Percentiles rank a stretch among this genome's conserved stretches.
Evolutionary conservation across 108 stramenopile species (phyloP).

Genomic region (Epithemia pelagica): DNA sequence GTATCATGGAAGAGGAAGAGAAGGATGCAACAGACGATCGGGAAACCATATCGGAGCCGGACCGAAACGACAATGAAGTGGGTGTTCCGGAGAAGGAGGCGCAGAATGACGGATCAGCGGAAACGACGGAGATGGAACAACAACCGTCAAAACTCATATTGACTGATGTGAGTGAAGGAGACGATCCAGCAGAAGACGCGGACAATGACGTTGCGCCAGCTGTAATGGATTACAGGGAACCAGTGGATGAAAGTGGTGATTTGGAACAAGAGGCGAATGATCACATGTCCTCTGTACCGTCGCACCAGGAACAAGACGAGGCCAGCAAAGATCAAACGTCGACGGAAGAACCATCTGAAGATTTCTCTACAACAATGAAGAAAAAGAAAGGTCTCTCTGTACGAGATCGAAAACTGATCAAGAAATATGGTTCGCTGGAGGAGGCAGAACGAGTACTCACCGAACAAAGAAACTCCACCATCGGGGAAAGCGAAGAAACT

Average conservation of each 20-base stretch:
- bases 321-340: not conserved
- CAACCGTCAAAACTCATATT: too few relatives aligned
- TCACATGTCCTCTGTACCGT: not conserved
- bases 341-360: not conserved
- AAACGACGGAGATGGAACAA: not conserved
- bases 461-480: conserved; percentile 6
- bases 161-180: not conserved
- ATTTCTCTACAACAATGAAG: not conserved
- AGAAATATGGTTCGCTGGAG: conserved; percentile 62
- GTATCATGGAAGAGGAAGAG: too few relatives aligned
- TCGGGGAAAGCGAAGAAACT: not conserved
- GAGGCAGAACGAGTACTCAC: conserved; percentile 37
- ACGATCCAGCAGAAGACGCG: not conserved
- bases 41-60: not conserved
- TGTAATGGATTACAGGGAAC: too few relatives aligned
- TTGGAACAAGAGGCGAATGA: conserved; percentile 1
- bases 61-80: not conserved
- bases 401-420: conserved; percentile 58
- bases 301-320: not conserved
- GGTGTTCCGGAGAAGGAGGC: not conserved
- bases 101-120: not conserved
- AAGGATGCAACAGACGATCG: not conserved
- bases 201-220: not conserved
- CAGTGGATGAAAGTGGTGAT: not conserved
- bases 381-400: conserved; percentile 73